Conservation (phyloP, 306 rosid genomes). For the Malus asiatica region DNA sequence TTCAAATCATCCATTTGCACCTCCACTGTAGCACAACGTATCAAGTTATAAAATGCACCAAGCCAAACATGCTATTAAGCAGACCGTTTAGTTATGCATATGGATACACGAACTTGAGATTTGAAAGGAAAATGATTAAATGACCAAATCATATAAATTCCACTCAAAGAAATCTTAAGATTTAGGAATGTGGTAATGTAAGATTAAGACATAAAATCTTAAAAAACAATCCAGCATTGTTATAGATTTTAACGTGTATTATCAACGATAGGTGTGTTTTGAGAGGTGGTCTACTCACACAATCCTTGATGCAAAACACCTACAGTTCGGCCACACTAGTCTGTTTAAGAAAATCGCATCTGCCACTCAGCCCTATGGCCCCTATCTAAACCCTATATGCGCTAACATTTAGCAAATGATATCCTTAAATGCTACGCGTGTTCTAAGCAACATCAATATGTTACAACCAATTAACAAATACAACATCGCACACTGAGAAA, state of each 20-base stretch:
- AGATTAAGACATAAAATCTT: background rate
- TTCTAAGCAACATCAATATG: too few species aligned
- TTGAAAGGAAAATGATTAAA: background rate
- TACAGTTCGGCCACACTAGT: background rate
- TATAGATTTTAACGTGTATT: background rate
- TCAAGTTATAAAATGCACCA: background rate
- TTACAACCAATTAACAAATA: too few species aligned
- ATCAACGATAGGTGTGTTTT: background rate
- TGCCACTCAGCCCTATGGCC: background rate
- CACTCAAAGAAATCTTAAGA: background rate
- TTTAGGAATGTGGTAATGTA: background rate
- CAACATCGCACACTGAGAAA: background rate
- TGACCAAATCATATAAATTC: background rate
- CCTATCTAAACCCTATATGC: background rate
- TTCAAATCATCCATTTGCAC: constrained; percentile 20
- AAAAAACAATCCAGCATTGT: background rate
- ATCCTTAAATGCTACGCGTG: background rate
- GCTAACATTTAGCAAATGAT: background rate
- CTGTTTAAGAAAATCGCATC: background rate
- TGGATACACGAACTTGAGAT: background rate
- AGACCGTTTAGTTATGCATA: background rate
- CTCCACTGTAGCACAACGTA: constrained; percentile 22
- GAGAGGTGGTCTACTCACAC: background rate
- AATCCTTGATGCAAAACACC: background rate
- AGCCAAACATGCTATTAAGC: background rate